These are phyloP conservation scores for Ganoderma sp. DNA, from an alignment of 1,284 basidiomycete genomes.

Conservation along the genomic window DNA sequence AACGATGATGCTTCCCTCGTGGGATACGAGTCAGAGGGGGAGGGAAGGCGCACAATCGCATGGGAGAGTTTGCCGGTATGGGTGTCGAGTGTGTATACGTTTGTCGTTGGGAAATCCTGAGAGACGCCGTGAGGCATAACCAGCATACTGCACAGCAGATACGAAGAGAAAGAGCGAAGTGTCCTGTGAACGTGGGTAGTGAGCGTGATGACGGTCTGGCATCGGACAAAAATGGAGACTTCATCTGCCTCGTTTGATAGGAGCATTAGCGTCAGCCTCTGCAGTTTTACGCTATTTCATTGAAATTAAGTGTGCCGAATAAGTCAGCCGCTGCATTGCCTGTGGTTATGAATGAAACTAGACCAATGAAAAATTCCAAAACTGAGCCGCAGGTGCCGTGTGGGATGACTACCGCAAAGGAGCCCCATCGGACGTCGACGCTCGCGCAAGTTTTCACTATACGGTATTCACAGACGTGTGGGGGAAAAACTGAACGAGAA, in stretches of 20 bases:
- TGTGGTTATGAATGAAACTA: too few relatives aligned
- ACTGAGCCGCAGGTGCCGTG: too few relatives aligned
- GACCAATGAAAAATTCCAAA: too few relatives aligned
- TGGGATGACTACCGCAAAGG: too few relatives aligned
- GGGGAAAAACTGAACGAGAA: too few relatives aligned
- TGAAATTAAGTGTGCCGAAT: too few relatives aligned
- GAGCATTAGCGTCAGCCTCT: not conserved
- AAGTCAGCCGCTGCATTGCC: too few relatives aligned
- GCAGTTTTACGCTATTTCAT: too few relatives aligned
- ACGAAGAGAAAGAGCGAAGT: not conserved
- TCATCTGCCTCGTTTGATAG: not conserved
- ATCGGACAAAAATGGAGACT: not conserved
- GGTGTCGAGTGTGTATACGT: constrained; percentile 35
- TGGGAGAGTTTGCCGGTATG: not conserved
- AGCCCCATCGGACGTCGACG: too few relatives aligned
- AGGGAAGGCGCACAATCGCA: not conserved
- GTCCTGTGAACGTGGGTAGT: not conserved
- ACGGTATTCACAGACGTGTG: too few relatives aligned
- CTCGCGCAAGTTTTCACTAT: too few relatives aligned
- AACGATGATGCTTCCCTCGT: not conserved
- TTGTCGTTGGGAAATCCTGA: constrained; percentile 49
- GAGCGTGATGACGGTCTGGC: not conserved
- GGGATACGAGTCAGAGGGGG: not conserved
- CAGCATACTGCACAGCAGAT: constrained; percentile 1
- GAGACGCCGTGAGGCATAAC: constrained; percentile 40